A percentile compares a stretch with the other conserved stretches of the same genome.
These are phyloP conservation scores for Lactuca sativa DNA, from an alignment of 129 eudicot species.

Conservation along the genomic window DNA sequence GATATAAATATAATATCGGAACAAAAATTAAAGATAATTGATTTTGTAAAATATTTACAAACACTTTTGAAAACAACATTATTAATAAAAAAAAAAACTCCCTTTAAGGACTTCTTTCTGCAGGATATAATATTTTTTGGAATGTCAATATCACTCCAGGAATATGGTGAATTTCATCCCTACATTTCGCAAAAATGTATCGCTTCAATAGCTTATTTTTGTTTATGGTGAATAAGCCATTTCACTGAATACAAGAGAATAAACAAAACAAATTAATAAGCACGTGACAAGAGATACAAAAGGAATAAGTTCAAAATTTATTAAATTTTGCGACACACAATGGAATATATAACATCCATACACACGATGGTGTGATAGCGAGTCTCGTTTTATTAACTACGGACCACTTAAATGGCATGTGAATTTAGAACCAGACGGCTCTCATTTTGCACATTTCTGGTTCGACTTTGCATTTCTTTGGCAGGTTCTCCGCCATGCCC, in stretches of 20 bases:
- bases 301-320: not conserved
- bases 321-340: slow-evolving; percentile 8
- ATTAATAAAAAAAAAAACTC: no score
- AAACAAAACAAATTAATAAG: no score
- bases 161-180: not conserved
- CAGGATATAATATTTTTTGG: no score
- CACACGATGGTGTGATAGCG: slow-evolving; percentile 33
- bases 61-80: no score
- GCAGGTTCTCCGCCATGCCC: slow-evolving; percentile 27
- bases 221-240: not conserved
- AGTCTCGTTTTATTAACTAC: not conserved
- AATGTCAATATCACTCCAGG: no score
- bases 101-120: no score
- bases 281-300: not conserved
- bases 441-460: slow-evolving; percentile 25
- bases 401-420: not conserved
- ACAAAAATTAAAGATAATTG: no score
- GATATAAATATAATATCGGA: no score
- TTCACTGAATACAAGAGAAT: not conserved
- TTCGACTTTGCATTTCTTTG: slow-evolving; percentile 14
- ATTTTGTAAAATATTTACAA: no score
- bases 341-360: slow-evolving; percentile 1
- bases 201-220: no score
- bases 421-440: slow-evolving; percentile 8
- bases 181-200: not conserved